Percentiles rank a stretch among this genome's conserved stretches.
These are phyloP conservation scores for Phytophthora nicotianae DNA, from an alignment of 352 stramenopile genomes.

Conservation along the genomic window DNA sequence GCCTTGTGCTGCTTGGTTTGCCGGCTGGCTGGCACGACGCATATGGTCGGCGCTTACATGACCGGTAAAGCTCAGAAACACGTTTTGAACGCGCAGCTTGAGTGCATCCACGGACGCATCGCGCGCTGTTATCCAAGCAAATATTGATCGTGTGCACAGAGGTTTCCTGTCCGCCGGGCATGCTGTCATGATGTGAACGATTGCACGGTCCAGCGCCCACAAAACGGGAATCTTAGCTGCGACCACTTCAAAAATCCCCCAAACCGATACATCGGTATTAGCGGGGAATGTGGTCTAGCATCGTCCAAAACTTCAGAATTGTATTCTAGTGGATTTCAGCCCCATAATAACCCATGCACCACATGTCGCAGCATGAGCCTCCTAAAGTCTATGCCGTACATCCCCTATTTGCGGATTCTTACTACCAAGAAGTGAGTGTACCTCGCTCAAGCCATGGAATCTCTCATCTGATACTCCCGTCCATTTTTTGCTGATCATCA, in stretches of 20 bases:
- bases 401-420: not conserved
- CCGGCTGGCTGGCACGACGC: not conserved
- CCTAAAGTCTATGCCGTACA: conserved; percentile 9
- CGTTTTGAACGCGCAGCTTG: conserved; percentile 1
- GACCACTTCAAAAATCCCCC: conserved; percentile 28
- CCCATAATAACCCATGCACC: not conserved
- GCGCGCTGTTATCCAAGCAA: conserved; percentile 5
- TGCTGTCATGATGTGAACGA: conserved; percentile 3
- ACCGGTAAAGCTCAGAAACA: not conserved
- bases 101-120: conserved; percentile 7
- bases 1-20: not conserved
- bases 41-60: conserved; percentile 1
- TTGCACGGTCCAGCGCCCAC: conserved; percentile 13
- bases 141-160: not conserved
- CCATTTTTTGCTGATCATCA: conserved; percentile 5
- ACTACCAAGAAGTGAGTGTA: conserved; percentile 3
- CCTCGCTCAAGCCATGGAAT: conserved; percentile 8
- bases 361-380: conserved; percentile 28
- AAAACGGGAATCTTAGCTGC: conserved; percentile 16
- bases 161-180: not conserved
- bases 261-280: conserved; percentile 18
- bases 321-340: not conserved
- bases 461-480: conserved; percentile 13
- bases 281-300: conserved; percentile 5
- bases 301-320: not conserved